Evolutionary conservation across 2,329 filamentous ascomycete species (phyloP).

Genomic region (Ilyonectria robusta): DNA sequence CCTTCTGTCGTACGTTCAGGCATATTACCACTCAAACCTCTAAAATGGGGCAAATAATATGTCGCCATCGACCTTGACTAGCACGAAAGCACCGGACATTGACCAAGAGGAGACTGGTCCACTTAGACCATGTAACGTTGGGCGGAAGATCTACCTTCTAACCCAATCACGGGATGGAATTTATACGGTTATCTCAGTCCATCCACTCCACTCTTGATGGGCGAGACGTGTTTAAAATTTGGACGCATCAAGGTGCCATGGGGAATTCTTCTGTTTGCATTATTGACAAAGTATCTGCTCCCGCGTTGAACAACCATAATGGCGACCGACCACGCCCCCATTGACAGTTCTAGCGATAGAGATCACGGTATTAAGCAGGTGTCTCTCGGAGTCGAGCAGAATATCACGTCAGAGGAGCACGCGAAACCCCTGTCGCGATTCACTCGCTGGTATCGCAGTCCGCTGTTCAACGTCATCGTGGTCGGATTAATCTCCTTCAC

Average conservation of each 20-base stretch:
- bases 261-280: slow-evolving; percentile 6
- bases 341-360: slow-evolving; percentile 34
- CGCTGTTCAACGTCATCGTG: slow-evolving; percentile 66
- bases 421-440: slow-evolving; percentile 42
- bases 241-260: slow-evolving; percentile 2
- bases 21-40: neutral
- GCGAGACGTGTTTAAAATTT: neutral
- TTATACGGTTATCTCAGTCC: slow-evolving; percentile 19
- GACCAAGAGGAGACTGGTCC: slow-evolving; percentile 27
- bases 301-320: slow-evolving; percentile 24
- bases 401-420: slow-evolving; percentile 22
- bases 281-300: neutral
- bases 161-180: slow-evolving; percentile 32
- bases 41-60: slow-evolving; percentile 20
- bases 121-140: slow-evolving; percentile 29
- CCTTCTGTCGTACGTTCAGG: neutral
- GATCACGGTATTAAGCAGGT: slow-evolving; percentile 35
- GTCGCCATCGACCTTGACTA: slow-evolving; percentile 41
- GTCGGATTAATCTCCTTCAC: slow-evolving; percentile 68
- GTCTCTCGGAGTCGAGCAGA: slow-evolving; percentile 23
- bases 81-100: slow-evolving; percentile 35
- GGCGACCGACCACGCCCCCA: slow-evolving; percentile 22
- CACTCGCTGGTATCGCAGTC: slow-evolving; percentile 44
- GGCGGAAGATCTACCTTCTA: slow-evolving; percentile 34
- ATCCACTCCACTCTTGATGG: slow-evolving; percentile 15